phyloP scores from a whole-genome alignment of 495 filamentous ascomycete genomes.

The Aspergillus incahuasiensis region DNA sequence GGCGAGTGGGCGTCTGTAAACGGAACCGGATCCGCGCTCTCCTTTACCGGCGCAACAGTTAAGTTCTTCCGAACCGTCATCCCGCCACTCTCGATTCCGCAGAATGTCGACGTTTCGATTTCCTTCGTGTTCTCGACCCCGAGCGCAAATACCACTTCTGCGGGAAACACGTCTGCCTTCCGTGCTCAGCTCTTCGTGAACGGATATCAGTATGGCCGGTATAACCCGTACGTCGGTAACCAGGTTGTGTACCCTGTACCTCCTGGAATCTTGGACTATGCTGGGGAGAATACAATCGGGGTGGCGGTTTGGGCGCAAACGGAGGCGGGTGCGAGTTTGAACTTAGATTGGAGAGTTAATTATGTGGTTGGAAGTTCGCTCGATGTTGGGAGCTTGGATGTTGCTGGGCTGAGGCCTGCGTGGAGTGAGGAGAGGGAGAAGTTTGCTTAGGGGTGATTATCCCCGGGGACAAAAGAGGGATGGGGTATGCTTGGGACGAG shows the following conservation, averaged over 20 bases:
- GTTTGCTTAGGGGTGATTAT: conserved; percentile 32
- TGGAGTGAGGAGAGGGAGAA: conserved; percentile 32
- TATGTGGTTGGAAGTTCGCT: conserved; percentile 40
- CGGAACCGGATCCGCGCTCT: conserved; percentile 19
- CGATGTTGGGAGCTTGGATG: conserved; percentile 34
- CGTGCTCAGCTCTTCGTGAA: conserved; percentile 43
- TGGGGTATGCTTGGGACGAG: too few relatives aligned
- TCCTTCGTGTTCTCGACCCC: conserved; percentile 35
- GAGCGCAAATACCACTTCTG: not conserved
- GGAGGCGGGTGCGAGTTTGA: conserved; percentile 35
- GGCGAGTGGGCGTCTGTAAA: conserved; percentile 30
- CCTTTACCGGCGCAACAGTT: conserved; percentile 39
- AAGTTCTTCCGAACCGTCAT: conserved; percentile 60
- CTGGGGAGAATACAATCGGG: conserved; percentile 40
- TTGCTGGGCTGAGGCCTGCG: conserved; percentile 34
- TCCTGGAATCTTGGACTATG: conserved; percentile 43
- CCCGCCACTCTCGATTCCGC: conserved; percentile 42
- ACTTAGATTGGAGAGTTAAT: conserved; percentile 35
- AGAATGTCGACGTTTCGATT: conserved; percentile 42
- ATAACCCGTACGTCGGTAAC: conserved; percentile 46
- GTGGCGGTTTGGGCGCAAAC: conserved; percentile 47
- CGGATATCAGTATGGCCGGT: conserved; percentile 51
- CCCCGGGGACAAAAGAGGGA: too few relatives aligned
- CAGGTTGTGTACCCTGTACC: conserved; percentile 49
- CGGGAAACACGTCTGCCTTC: conserved; percentile 17